Evolutionary conservation across 2,329 filamentous ascomycete species (phyloP).

Genomic region (Corniculantispora saksenae): DNA sequence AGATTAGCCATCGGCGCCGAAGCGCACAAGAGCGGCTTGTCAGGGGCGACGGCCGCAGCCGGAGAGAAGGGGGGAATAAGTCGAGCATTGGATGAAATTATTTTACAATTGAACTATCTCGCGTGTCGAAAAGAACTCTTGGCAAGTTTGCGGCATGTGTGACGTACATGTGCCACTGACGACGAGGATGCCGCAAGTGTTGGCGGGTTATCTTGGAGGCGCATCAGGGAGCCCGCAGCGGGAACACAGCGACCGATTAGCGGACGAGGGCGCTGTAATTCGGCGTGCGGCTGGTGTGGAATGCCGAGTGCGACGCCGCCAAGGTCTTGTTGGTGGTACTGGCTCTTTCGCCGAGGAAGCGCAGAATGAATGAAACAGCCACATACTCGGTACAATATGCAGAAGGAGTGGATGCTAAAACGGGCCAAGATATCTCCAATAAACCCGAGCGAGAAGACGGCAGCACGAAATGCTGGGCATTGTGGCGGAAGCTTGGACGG

Average conservation of each 20-base stretch:
- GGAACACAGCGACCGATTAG: background rate
- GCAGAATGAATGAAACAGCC: background rate
- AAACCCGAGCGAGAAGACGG: background rate
- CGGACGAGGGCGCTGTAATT: background rate
- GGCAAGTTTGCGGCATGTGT: slow-evolving; percentile 11
- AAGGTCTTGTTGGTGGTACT: background rate
- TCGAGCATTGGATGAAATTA: no score
- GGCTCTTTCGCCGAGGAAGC: background rate
- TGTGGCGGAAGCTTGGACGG: no score
- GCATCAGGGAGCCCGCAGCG: background rate
- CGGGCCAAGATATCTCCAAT: background rate
- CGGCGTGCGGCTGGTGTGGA: no score
- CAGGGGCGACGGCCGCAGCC: background rate
- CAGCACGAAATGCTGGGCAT: no score
- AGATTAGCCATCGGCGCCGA: slow-evolving; percentile 10
- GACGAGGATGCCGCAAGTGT: background rate
- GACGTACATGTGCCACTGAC: slow-evolving; percentile 3
- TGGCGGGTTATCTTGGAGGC: background rate
- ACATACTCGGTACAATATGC: background rate
- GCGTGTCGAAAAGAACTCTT: background rate
- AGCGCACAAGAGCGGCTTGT: background rate
- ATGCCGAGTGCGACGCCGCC: no score
- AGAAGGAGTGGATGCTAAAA: no score
- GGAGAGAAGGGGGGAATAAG: background rate
- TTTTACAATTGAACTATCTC: background rate